phyloP scores from a whole-genome alignment of 495 filamentous ascomycete genomes.

The Xylaria grammica region DNA sequence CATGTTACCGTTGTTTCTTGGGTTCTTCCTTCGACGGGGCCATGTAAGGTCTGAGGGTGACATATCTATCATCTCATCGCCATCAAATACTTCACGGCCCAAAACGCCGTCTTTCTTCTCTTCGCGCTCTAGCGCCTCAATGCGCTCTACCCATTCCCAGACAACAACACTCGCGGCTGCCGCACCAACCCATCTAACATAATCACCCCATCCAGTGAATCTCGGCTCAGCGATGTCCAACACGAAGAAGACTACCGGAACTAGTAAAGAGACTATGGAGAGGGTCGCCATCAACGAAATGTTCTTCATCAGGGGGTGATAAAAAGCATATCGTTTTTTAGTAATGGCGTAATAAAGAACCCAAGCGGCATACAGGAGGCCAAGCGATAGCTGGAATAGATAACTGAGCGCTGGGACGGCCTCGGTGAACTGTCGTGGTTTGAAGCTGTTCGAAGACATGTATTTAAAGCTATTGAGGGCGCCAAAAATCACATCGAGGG shows the following conservation, averaged over 20 bases:
- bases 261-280: constrained; percentile 78
- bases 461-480: constrained; percentile 85
- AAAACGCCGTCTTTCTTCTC: constrained; percentile 96
- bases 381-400: constrained; percentile 87
- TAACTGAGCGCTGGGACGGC: constrained; percentile 94
- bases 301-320: constrained; percentile 90
- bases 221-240: constrained; percentile 87
- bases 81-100: constrained; percentile 93
- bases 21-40: constrained; percentile 42
- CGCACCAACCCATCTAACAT: constrained; percentile 96
- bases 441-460: constrained; percentile 55
- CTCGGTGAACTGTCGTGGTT: constrained; percentile 77
- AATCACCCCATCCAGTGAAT: constrained; percentile 94
- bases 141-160: constrained; percentile 99
- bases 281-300: constrained; percentile 84
- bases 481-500: constrained; percentile 86
- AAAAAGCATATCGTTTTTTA: constrained; percentile 92
- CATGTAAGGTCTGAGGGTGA: constrained; percentile 55
- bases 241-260: constrained; percentile 95
- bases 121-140: constrained; percentile 92
- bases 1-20: constrained; percentile 34
- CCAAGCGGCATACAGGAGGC: constrained; percentile 91
- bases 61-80: constrained; percentile 91
- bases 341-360: constrained; percentile 93
- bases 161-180: constrained; percentile 95